phyloP scores from a whole-genome alignment of 331 rosid species.

The Rhamnella rubrinervis region DNA sequence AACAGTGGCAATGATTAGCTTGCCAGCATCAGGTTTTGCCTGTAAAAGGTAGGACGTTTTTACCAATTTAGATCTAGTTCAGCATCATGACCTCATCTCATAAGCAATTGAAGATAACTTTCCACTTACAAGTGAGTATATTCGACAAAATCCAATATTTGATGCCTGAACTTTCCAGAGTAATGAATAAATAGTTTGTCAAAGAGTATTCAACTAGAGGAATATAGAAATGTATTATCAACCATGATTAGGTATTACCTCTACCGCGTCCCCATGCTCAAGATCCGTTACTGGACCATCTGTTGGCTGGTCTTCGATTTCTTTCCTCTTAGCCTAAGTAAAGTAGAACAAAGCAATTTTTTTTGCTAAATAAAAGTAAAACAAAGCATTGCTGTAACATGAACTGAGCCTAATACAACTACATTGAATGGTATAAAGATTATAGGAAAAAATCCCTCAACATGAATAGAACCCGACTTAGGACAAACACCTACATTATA shows the following conservation, averaged over 20 bases:
- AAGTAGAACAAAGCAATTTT: too few relatives aligned
- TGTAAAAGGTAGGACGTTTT: slow-evolving; percentile 22
- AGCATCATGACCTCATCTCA: slow-evolving; percentile 12
- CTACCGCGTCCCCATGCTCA: slow-evolving; percentile 68
- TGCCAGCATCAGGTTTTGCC: slow-evolving; percentile 82
- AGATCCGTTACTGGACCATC: slow-evolving; percentile 52
- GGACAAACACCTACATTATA: neutral
- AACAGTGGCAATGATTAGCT: slow-evolving; percentile 51
- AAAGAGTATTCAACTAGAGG: slow-evolving; percentile 1
- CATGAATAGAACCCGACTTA: neutral
- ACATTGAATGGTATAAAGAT: neutral
- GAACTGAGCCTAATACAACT: neutral
- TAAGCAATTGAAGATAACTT: neutral
- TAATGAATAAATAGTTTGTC: slow-evolving; percentile 20
- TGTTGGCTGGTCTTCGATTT: slow-evolving; percentile 18
- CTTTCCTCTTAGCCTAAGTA: slow-evolving; percentile 42
- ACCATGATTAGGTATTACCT: slow-evolving; percentile 39
- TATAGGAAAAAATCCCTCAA: neutral
- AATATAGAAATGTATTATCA: neutral
- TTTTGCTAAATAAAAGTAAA: neutral
- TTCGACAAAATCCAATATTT: slow-evolving; percentile 66
- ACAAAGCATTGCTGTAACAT: too few relatives aligned
- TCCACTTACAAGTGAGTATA: slow-evolving; percentile 70
- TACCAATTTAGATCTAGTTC: slow-evolving; percentile 7
- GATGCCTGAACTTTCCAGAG: slow-evolving; percentile 51